Evolutionary conservation across 192 early-diverging fungal species (phyloP).

Genomic region (Coemansia sp.): DNA sequence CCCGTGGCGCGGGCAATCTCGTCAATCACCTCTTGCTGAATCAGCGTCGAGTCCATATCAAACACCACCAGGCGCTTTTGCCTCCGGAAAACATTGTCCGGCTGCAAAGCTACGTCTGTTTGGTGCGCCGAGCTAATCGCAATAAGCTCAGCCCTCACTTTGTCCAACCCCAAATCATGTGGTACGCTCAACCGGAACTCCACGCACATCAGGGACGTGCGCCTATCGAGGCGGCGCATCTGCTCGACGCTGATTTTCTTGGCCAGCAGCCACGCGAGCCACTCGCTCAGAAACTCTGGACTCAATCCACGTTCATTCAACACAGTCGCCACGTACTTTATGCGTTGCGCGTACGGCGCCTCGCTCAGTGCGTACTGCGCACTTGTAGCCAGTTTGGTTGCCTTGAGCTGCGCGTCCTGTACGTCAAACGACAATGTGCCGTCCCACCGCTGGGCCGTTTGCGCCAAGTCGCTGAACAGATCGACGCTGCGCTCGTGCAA

Average conservation of each 20-base stretch:
- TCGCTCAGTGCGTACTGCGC: slow-evolving; percentile 60
- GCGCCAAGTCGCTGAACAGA: slow-evolving; percentile 74
- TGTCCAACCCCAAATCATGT: slow-evolving; percentile 60
- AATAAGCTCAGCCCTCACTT: slow-evolving; percentile 70
- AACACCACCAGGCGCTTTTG: slow-evolving; percentile 96
- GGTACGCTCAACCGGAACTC: slow-evolving; percentile 88
- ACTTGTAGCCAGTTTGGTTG: slow-evolving; percentile 55
- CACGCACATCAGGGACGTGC: slow-evolving; percentile 68
- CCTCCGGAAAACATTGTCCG: slow-evolving; percentile 80
- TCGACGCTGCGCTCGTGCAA: slow-evolving; percentile 72
- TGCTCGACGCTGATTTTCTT: slow-evolving; percentile 85
- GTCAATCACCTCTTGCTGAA: slow-evolving; percentile 99
- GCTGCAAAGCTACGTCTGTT: slow-evolving; percentile 85
- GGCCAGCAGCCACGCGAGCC: slow-evolving; percentile 73
- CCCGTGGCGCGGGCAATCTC: slow-evolving; percentile 93
- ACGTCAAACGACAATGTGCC: slow-evolving; percentile 82
- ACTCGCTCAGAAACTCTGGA: slow-evolving; percentile 74
- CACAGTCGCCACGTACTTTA: slow-evolving; percentile 85
- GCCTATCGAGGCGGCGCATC: slow-evolving; percentile 74
- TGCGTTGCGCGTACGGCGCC: slow-evolving; percentile 81
- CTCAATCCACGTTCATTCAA: slow-evolving; percentile 80
- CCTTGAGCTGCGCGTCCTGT: slow-evolving; percentile 60
- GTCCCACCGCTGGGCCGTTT: slow-evolving; percentile 81
- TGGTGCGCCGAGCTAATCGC: slow-evolving; percentile 67
- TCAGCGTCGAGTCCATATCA: slow-evolving; percentile 99